These are phyloP conservation scores for Nannochloropsis salina DNA, from an alignment of 108 stramenopile species.

Conservation along the genomic window DNA sequence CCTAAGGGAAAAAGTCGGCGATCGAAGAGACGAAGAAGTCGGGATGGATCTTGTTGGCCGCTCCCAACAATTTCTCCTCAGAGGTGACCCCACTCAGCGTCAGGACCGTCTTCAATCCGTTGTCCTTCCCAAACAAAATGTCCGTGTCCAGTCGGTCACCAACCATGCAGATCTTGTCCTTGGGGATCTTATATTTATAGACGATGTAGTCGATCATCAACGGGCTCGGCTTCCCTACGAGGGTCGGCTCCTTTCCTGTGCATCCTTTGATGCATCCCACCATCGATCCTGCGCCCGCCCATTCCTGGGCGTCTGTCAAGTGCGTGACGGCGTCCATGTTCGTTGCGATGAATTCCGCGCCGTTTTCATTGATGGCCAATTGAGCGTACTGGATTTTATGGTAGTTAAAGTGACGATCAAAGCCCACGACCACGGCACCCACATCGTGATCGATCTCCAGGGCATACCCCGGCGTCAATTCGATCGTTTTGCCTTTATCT, in stretches of 20 bases:
- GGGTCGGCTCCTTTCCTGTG: slow-evolving; percentile 87
- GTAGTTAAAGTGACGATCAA: slow-evolving; percentile 90
- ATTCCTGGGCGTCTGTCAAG: slow-evolving; percentile 95
- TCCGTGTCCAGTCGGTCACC: slow-evolving; percentile 98
- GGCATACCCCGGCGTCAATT: slow-evolving; percentile 79
- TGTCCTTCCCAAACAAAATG: slow-evolving; percentile 90
- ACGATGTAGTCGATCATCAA: slow-evolving; percentile 96
- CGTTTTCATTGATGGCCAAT: slow-evolving; percentile 90
- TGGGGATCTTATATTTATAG: slow-evolving; percentile 65
- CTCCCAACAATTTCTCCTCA: slow-evolving; percentile 78
- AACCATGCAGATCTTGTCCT: slow-evolving; percentile 54
- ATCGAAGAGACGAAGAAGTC: slow-evolving; percentile 91
- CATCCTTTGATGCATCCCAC: slow-evolving; percentile 90
- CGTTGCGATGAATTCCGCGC: slow-evolving; percentile 94
- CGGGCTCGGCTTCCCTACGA: slow-evolving; percentile 92
- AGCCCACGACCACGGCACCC: slow-evolving; percentile 89
- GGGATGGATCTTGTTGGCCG: slow-evolving; percentile 83
- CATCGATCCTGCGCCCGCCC: slow-evolving; percentile 96
- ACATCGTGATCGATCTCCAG: slow-evolving; percentile 80
- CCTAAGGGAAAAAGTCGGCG: slow-evolving; percentile 70
- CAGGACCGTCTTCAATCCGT: slow-evolving; percentile 83
- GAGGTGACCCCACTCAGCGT: slow-evolving; percentile 91
- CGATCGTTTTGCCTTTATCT: slow-evolving; percentile 70
- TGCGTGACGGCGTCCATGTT: slow-evolving; percentile 96
- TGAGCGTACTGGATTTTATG: slow-evolving; percentile 95